Conservation (phyloP, 163 green algal species). For the Chloroidium sp. region DNA sequence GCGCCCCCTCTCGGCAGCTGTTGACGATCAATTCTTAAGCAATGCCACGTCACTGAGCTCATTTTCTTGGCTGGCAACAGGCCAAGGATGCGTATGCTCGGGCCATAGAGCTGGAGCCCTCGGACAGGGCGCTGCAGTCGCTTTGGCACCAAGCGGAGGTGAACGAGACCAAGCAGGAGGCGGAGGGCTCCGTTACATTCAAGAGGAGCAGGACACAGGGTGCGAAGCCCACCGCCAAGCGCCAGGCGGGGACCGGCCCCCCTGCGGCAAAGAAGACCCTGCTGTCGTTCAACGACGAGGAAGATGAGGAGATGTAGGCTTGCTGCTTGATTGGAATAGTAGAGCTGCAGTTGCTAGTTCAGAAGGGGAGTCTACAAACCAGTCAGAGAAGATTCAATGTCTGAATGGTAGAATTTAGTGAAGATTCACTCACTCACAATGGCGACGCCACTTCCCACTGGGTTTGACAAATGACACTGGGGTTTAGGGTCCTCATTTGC, state of each 20-base stretch:
- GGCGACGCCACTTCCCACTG: too few relatives aligned
- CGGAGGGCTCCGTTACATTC: not conserved
- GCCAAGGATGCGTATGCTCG: not conserved
- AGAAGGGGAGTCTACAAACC: too few relatives aligned
- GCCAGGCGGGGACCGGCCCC: too few relatives aligned
- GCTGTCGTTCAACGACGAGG: not conserved
- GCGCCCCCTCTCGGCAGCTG: too few relatives aligned
- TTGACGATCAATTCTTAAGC: not conserved
- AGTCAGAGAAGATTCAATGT: too few relatives aligned
- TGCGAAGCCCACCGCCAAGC: not conserved
- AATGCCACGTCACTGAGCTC: not conserved
- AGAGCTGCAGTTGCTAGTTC: too few relatives aligned
- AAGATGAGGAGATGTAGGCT: not conserved
- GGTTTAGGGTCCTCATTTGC: too few relatives aligned
- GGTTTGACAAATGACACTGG: too few relatives aligned
- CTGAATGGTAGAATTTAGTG: too few relatives aligned
- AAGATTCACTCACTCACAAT: too few relatives aligned
- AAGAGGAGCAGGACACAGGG: not conserved
- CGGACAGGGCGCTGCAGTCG: not conserved
- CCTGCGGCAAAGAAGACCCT: not conserved
- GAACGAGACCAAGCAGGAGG: not conserved
- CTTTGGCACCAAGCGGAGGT: not conserved
- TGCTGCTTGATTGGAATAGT: too few relatives aligned
- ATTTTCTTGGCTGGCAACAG: not conserved
- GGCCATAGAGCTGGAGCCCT: not conserved